Evolutionary conservation across 1,284 basidiomycete genomes (phyloP).

Genomic region (Laetiporus sulphureus): DNA sequence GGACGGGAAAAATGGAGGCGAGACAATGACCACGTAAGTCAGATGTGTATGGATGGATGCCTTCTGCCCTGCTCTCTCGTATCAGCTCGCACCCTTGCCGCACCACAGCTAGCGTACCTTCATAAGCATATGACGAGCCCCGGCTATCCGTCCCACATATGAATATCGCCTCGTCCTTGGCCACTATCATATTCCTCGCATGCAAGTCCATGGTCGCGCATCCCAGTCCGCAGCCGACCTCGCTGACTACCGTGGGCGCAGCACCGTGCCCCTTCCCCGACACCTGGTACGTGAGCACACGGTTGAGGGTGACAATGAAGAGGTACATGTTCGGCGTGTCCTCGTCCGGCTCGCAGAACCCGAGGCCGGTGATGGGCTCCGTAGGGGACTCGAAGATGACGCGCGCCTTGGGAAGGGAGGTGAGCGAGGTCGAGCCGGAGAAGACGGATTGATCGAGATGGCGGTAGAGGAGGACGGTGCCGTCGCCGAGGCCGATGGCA

Average conservation of each 20-base stretch:
- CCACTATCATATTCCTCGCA: constrained; percentile 74
- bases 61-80: constrained; percentile 47
- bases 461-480: constrained; percentile 88
- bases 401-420: constrained; percentile 74
- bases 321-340: constrained; percentile 54
- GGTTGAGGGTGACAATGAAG: constrained; percentile 85
- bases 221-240: constrained; percentile 78
- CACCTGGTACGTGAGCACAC: constrained; percentile 73
- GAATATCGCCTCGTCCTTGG: constrained; percentile 90
- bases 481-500: constrained; percentile 88
- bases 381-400: constrained; percentile 71
- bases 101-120: constrained; percentile 46
- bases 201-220: constrained; percentile 80
- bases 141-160: constrained; percentile 80
- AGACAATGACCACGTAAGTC: constrained; percentile 85
- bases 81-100: constrained; percentile 5
- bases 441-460: constrained; percentile 86
- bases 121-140: constrained; percentile 85
- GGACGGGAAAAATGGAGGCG: constrained; percentile 74
- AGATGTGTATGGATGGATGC: constrained; percentile 64
- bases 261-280: constrained; percentile 72
- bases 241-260: constrained; percentile 69
- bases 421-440: constrained; percentile 52
- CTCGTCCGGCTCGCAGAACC: constrained; percentile 67
- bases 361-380: constrained; percentile 90